Evolutionary conservation across 2,329 filamentous ascomycete genomes (phyloP).

Genomic region (Arthrobotrys conoides): DNA sequence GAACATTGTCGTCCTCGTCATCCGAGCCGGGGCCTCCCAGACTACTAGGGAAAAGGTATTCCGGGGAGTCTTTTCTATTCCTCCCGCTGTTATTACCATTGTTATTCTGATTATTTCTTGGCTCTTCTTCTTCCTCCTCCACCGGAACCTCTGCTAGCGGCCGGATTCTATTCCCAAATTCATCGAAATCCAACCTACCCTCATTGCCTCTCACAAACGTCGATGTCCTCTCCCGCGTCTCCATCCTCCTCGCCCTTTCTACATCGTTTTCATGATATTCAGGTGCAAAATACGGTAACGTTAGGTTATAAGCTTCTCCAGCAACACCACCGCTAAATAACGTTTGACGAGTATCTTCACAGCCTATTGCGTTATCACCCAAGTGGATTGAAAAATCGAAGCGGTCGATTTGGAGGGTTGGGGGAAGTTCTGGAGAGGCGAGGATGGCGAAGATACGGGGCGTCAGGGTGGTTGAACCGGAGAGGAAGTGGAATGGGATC

Average conservation of each 20-base stretch:
- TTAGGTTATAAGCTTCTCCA: slow-evolving; percentile 5
- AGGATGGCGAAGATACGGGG: slow-evolving; percentile 23
- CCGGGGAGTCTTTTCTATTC: too few relatives aligned
- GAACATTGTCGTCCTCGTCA: too few relatives aligned
- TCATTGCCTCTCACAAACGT: background rate
- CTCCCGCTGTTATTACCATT: too few relatives aligned
- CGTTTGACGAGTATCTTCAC: background rate
- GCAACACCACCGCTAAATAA: background rate
- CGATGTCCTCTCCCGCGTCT: background rate
- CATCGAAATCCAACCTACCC: background rate
- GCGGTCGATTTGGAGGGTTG: background rate
- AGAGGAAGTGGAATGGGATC: slow-evolving; percentile 25
- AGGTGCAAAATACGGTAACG: slow-evolving; percentile 41
- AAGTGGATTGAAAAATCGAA: slow-evolving; percentile 36
- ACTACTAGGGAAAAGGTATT: too few relatives aligned
- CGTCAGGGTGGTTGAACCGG: background rate
- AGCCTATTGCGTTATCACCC: slow-evolving; percentile 14
- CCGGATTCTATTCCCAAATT: slow-evolving; percentile 1
- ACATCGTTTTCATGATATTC: background rate
- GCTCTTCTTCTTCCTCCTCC: too few relatives aligned
- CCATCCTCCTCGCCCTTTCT: background rate
- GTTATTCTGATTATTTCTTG: too few relatives aligned
- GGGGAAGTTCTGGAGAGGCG: slow-evolving; percentile 2
- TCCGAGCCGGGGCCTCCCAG: too few relatives aligned
- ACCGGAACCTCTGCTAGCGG: background rate